A percentile compares a stretch with the other conserved stretches of the same genome.
Conservation (phyloP, 2,329 filamentous ascomycete genomes). For the Colletotrichum echinochloae region DNA sequence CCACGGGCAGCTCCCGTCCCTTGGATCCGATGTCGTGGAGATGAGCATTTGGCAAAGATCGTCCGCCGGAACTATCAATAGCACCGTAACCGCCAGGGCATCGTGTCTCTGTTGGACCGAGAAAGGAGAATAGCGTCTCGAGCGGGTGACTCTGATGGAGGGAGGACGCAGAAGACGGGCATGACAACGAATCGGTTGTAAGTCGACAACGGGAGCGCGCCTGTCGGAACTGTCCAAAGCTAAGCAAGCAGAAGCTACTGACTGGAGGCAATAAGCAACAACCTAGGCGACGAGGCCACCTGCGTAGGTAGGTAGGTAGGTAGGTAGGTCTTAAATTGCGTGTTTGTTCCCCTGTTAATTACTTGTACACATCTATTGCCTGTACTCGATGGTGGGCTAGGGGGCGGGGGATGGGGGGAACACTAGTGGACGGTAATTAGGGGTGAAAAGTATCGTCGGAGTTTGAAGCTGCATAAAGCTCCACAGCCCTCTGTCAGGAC, state of each 20-base stretch:
- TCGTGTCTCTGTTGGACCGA: conserved; percentile 4
- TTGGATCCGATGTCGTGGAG: background rate
- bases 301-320: background rate
- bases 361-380: no score
- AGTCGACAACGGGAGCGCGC: conserved; percentile 1
- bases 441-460: background rate
- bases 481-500: conserved; percentile 7
- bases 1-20: background rate
- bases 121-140: conserved; percentile 4
- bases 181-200: background rate
- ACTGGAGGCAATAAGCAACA: background rate
- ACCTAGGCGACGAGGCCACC: no score
- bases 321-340: background rate
- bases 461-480: conserved; percentile 22
- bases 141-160: conserved; percentile 19
- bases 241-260: conserved; percentile 1
- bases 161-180: background rate
- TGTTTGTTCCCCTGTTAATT: background rate
- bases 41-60: background rate
- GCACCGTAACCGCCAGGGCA: background rate
- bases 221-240: conserved; percentile 12
- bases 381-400: background rate
- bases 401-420: background rate
- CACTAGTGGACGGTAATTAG: background rate
- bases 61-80: background rate